Percentiles rank a stretch among this genome's conserved stretches.
These are phyloP conservation scores for Inonotus obliquus DNA, from an alignment of 1,284 basidiomycete genomes.

Conservation along the genomic window DNA sequence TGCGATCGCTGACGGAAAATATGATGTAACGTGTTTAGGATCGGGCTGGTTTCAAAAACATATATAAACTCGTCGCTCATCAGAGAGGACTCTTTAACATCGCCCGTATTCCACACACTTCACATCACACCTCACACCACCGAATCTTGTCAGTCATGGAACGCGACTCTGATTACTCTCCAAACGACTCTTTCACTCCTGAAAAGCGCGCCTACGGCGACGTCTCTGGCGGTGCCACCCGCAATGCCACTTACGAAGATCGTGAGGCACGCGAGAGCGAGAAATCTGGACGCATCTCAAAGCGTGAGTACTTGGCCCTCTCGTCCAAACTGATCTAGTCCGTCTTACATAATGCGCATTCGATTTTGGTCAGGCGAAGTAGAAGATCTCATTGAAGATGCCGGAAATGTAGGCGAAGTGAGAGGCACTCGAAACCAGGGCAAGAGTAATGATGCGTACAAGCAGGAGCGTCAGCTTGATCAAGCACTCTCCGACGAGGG, in stretches of 20 bases:
- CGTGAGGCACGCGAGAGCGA: slow-evolving; percentile 13
- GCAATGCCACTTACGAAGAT: background rate
- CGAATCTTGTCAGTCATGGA: background rate
- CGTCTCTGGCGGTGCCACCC: background rate
- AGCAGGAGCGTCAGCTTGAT: slow-evolving; percentile 14
- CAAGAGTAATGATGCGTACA: slow-evolving; percentile 10
- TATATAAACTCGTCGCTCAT: background rate
- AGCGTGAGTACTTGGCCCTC: slow-evolving; percentile 8
- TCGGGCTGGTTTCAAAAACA: background rate
- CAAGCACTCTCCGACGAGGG: slow-evolving; percentile 6
- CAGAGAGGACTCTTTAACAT: background rate
- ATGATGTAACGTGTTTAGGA: background rate
- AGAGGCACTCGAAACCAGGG: slow-evolving; percentile 4
- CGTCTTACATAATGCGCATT: background rate
- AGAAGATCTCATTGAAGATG: slow-evolving; percentile 4
- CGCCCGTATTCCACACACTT: background rate
- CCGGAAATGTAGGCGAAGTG: background rate
- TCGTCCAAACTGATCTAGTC: background rate
- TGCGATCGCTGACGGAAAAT: background rate
- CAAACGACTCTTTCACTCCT: background rate
- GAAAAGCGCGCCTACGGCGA: background rate
- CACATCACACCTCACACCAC: background rate
- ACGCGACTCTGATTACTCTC: background rate
- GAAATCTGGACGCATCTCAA: slow-evolving; percentile 1
- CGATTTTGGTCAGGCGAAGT: slow-evolving; percentile 1